These are phyloP conservation scores for Penicillium sp. DNA, from an alignment of 2,329 filamentous ascomycete genomes.

Conservation along the genomic window DNA sequence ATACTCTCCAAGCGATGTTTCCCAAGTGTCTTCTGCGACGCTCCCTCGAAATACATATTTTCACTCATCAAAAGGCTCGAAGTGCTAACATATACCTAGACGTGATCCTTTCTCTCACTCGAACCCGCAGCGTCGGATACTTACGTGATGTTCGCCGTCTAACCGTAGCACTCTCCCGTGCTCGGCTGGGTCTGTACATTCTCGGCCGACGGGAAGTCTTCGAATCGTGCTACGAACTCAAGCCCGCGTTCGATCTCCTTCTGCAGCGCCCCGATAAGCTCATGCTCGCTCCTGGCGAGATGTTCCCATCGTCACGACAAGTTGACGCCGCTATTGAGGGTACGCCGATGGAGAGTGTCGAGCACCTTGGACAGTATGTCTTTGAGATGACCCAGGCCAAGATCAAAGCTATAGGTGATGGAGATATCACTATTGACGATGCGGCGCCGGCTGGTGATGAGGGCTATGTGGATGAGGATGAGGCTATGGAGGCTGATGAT, in stretches of 20 bases:
- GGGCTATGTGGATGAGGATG: slow-evolving; percentile 35
- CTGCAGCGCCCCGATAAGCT: slow-evolving; percentile 78
- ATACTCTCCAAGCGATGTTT: not conserved
- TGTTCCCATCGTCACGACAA: slow-evolving; percentile 69
- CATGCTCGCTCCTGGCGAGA: slow-evolving; percentile 76
- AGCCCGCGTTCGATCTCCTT: slow-evolving; percentile 78
- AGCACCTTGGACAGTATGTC: slow-evolving; percentile 94
- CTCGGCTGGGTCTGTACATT: slow-evolving; percentile 86
- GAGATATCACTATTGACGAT: slow-evolving; percentile 39
- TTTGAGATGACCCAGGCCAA: slow-evolving; percentile 88
- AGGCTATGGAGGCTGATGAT: slow-evolving; percentile 34
- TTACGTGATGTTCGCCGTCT: slow-evolving; percentile 88
- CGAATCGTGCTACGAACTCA: slow-evolving; percentile 81
- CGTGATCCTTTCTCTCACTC: slow-evolving; percentile 87
- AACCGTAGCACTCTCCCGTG: slow-evolving; percentile 90
- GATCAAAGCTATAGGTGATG: slow-evolving; percentile 56
- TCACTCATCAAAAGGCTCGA: not conserved
- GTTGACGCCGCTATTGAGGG: slow-evolving; percentile 49
- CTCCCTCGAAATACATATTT: too few relatives aligned
- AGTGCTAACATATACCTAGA: slow-evolving; percentile 53
- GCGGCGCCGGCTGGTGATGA: slow-evolving; percentile 32
- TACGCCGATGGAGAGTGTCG: slow-evolving; percentile 83
- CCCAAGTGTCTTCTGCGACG: too few relatives aligned
- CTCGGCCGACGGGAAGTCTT: slow-evolving; percentile 86
- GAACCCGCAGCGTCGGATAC: slow-evolving; percentile 86